Evolutionary conservation across 2,329 filamentous ascomycete genomes (phyloP).

Genomic region (Sporothrix sp.): DNA sequence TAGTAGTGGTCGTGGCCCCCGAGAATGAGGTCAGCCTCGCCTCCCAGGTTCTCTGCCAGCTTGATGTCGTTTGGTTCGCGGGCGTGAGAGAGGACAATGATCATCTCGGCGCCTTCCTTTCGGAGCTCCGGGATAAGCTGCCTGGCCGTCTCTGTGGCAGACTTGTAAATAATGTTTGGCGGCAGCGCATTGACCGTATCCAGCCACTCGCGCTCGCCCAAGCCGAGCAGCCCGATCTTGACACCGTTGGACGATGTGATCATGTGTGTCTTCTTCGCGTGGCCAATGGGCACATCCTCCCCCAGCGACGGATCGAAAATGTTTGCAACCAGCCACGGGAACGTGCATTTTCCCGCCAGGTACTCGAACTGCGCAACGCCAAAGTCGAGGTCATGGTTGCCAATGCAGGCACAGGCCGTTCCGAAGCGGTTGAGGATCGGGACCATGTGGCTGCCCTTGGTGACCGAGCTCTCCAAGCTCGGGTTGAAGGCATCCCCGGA

Average conservation of each 20-base stretch:
- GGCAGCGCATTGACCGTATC: constrained; percentile 81
- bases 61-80: constrained; percentile 86
- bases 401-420: constrained; percentile 72
- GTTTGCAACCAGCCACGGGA: constrained; percentile 86
- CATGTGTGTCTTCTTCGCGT: constrained; percentile 66
- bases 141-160: constrained; percentile 63
- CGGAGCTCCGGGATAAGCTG: constrained; percentile 65
- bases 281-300: constrained; percentile 61
- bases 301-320: constrained; percentile 77
- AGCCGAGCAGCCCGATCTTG: constrained; percentile 74
- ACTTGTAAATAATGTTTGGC: constrained; percentile 72
- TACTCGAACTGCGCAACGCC: constrained; percentile 72
- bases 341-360: constrained; percentile 63
- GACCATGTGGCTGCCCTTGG: constrained; percentile 86
- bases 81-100: constrained; percentile 77
- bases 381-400: constrained; percentile 92
- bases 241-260: constrained; percentile 73
- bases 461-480: constrained; percentile 77
- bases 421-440: constrained; percentile 69
- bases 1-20: constrained; percentile 91
- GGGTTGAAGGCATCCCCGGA: constrained; percentile 92
- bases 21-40: constrained; percentile 73
- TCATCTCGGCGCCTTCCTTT: constrained; percentile 68
- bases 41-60: constrained; percentile 62
- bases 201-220: constrained; percentile 83